Percentiles rank a stretch among this genome's conserved stretches.
Conservation (phyloP, 1,284 basidiomycete species). For the Cryptococcus jaspeensis region DNA sequence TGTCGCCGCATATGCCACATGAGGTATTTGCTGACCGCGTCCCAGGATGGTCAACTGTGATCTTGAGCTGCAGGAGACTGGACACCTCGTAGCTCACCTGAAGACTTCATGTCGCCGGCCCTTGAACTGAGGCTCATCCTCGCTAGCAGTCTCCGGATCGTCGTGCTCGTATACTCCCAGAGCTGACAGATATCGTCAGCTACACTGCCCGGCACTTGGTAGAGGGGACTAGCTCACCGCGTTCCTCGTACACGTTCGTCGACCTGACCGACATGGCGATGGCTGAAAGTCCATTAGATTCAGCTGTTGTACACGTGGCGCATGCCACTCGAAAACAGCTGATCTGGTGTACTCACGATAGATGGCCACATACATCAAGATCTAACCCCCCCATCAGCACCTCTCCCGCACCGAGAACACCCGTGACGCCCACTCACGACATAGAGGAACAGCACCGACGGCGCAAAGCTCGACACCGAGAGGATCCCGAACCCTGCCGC, state of each 20-base stretch:
- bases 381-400: slow-evolving; percentile 12
- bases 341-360: no score
- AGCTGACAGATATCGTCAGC: slow-evolving; percentile 9
- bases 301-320: no score
- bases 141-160: slow-evolving; percentile 12
- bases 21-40: slow-evolving; percentile 33
- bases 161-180: slow-evolving; percentile 29
- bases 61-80: neutral
- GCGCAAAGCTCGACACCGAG: slow-evolving; percentile 26
- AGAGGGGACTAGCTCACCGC: slow-evolving; percentile 25
- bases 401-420: neutral
- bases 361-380: slow-evolving; percentile 42
- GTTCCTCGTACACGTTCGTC: slow-evolving; percentile 45
- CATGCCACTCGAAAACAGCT: no score
- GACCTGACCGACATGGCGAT: slow-evolving; percentile 41
- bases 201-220: no score
- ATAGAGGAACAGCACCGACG: slow-evolving; percentile 35
- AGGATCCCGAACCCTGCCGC: slow-evolving; percentile 38
- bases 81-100: neutral
- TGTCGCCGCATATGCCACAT: slow-evolving; percentile 38
- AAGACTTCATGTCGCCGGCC: slow-evolving; percentile 26
- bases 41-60: neutral
- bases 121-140: slow-evolving; percentile 26
- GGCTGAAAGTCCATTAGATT: slow-evolving; percentile 17
- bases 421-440: slow-evolving; percentile 20